These are phyloP conservation scores for Chrysoporthe deuterocubensis DNA, from an alignment of 2,329 filamentous ascomycete genomes.

Conservation along the genomic window DNA sequence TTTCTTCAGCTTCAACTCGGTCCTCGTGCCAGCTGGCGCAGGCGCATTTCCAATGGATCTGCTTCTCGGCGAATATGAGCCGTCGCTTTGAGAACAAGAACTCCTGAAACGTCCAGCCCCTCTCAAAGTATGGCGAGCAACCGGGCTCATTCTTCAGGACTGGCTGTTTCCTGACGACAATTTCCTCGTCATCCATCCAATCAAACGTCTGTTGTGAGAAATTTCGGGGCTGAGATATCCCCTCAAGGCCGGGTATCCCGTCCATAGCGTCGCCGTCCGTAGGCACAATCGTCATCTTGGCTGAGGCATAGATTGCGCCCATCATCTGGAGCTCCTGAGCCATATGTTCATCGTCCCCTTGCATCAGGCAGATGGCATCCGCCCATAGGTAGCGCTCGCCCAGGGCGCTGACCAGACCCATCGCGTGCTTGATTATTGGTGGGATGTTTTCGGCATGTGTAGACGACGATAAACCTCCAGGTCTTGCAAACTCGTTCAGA, in stretches of 20 bases:
- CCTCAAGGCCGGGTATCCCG: neutral
- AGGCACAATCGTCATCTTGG: conserved; percentile 9
- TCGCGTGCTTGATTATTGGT: conserved; percentile 9
- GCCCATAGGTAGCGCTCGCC: conserved; percentile 21
- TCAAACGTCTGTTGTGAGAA: neutral
- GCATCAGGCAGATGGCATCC: conserved; percentile 15
- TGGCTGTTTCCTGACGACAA: neutral
- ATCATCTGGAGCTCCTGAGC: conserved; percentile 7
- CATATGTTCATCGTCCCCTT: conserved; percentile 2
- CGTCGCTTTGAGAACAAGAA: conserved; percentile 9
- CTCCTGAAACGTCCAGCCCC: conserved; percentile 22
- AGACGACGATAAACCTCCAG: neutral
- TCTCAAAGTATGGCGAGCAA: conserved; percentile 5
- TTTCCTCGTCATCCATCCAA: neutral
- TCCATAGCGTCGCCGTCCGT: conserved; percentile 4
- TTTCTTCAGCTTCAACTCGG: neutral
- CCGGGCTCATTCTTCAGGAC: neutral
- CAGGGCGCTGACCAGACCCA: neutral
- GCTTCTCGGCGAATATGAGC: conserved; percentile 11
- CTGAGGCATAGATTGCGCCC: conserved; percentile 15
- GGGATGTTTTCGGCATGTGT: neutral
- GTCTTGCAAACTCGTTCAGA: neutral
- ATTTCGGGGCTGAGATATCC: neutral
- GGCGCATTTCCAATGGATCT: neutral
- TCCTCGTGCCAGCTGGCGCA: neutral